phyloP scores from a whole-genome alignment of 768 basidiomycete species.

The Crucibulum laeve region DNA sequence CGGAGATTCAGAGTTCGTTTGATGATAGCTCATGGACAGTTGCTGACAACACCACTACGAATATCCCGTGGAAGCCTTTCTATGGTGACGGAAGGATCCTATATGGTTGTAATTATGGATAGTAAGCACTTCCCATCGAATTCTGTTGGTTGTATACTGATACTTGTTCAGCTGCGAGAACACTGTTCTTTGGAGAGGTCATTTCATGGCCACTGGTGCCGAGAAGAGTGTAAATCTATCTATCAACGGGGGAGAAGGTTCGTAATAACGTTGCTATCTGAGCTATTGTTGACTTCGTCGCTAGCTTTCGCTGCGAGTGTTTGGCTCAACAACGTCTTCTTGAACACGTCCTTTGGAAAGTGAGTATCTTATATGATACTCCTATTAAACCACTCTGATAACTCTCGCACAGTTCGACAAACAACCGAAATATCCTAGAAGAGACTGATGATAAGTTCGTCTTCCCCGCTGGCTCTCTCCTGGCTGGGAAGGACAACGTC shows the following conservation, averaged over 20 bases:
- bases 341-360: constrained; percentile 75
- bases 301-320: constrained; percentile 79
- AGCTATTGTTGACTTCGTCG: constrained; percentile 1
- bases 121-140: constrained; percentile 39
- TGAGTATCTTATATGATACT: constrained; percentile 22
- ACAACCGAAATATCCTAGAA: constrained; percentile 53
- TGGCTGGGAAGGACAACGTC: constrained; percentile 58
- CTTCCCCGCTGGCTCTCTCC: constrained; percentile 56
- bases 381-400: too few species aligned
- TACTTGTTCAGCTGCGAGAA: constrained; percentile 65
- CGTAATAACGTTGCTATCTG: constrained; percentile 2
- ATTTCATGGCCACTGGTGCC: constrained; percentile 59
- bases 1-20: constrained; percentile 56
- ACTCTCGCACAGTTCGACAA: constrained; percentile 49
- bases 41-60: constrained; percentile 72
- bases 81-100: constrained; percentile 77
- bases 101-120: constrained; percentile 86
- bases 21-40: constrained; percentile 61
- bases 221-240: constrained; percentile 69
- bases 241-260: constrained; percentile 79
- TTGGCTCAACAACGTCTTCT: constrained; percentile 72
- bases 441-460: constrained; percentile 66
- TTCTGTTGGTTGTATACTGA: constrained; percentile 4
- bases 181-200: constrained; percentile 76
- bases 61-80: constrained; percentile 62